Evolutionary conservation across 192 early-diverging fungal species (phyloP).

Genomic region (Umbelopsis vinacea): DNA sequence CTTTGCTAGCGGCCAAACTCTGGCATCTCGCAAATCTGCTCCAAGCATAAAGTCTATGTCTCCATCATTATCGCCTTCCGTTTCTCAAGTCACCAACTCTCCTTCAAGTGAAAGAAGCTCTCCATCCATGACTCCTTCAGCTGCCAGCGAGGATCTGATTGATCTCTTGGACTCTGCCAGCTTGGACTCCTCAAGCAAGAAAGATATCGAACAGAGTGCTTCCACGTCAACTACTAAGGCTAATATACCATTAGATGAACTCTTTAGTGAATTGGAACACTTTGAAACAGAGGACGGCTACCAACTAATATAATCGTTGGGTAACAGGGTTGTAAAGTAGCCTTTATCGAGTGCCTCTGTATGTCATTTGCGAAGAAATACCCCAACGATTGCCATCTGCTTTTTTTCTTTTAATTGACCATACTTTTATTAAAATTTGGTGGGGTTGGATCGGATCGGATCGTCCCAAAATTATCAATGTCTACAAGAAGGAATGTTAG

Average conservation of each 20-base stretch:
- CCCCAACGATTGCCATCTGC: too few relatives aligned
- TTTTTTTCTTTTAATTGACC: too few relatives aligned
- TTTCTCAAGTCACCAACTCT: conserved; percentile 8
- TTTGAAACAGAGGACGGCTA: conserved; percentile 11
- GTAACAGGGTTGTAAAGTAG: not conserved
- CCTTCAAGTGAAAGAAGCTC: not conserved
- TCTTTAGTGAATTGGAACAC: conserved; percentile 2
- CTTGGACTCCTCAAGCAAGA: not conserved
- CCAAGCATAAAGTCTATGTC: not conserved
- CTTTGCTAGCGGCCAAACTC: conserved; percentile 32
- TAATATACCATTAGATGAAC: conserved; percentile 9
- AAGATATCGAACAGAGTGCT: not conserved
- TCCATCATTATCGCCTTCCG: not conserved
- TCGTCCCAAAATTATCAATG: too few relatives aligned
- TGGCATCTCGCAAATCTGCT: conserved; percentile 15
- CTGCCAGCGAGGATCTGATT: not conserved
- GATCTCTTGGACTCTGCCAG: not conserved
- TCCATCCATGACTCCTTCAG: not conserved
- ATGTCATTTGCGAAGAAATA: too few relatives aligned
- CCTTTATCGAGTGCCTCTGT: too few relatives aligned
- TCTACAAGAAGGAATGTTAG: too few relatives aligned
- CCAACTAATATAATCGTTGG: not conserved
- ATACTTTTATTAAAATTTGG: too few relatives aligned
- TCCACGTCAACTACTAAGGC: not conserved
- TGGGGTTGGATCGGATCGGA: too few relatives aligned